Base-by-base conservation (phyloP, 768 basidiomycete genomes). In the Calvatia gigantea region DNA sequence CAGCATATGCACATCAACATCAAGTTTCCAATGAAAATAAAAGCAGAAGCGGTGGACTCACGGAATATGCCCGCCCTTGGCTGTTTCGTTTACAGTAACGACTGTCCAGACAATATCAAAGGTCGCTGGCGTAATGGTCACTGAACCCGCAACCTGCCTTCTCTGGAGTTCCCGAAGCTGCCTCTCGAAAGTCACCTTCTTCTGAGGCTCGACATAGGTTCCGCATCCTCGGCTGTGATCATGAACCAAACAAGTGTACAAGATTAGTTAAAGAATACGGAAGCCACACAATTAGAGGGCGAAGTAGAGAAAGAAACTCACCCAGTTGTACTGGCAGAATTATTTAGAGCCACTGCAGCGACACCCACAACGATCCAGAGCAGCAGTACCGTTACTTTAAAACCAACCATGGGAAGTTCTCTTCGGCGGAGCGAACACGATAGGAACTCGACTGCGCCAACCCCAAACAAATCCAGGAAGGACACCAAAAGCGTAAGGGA, bases 11-110 rank as follows among this genome's bases (percentile, higher is more conserved):
- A 6, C 58, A 51, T 28, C 47, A 43, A n/a, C 57, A 39, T 17
- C 37, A n/a, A n/a, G n/a, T n/a, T 25, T 33, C 8, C 29, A 37
- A 32, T 47, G 35, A n/a, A n/a, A n/a, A n/a, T n/a, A n/a, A 19
- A 43, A 2, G n/a, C 12, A 23, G 7, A 21, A n/a, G 42, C 25
- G 39, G 27, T n/a, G 7, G 7, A 67, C 71, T 29, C 61, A 75
- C 72, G 77, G 70, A 56, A 75, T 62, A 65, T 69, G 69, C 9
- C 77, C 77, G 35, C 75, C 74, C 2, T 59, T 57, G 6, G 60
- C 21, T 2, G 70, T 70, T 55, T 61, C 55, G 48, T 73, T 69
- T 5, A 67, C 61, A 32, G 66, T 64, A 11, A 75, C 52, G 27
- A 70, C 62, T 46, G 71, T 67, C 60, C 67, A 70, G 50, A 69